Evolutionary conservation across 2,329 filamentous ascomycete species (phyloP), one percentile per base, ranked within the genome.

Genomic region (Mollisiaceae sp.): DNA sequence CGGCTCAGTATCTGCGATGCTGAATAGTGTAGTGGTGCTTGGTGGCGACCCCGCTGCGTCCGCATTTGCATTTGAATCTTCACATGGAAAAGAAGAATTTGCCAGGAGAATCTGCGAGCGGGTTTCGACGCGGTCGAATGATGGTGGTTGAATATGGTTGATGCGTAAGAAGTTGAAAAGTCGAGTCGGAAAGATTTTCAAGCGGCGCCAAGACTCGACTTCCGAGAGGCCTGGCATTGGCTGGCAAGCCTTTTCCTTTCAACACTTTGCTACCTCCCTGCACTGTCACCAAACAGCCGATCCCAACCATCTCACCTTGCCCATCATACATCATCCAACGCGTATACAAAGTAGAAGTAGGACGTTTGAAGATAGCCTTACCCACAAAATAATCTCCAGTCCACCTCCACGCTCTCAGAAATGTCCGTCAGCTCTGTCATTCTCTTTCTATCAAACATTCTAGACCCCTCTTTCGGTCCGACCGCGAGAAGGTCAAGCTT

Each of bases 71-170:
- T 12, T 5, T 54, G 47, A 18, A 54, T 57, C 32, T 57, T 57
- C 55, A 57, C 55, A 57, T 57, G 55, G 36, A 41, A 57, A 11
- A 24, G n/a, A 39, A 39, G 39, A 38, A 57, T 14, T 14, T 54
- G 50, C 24, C 18, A 24, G 50, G 5, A 50, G 45, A 50, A 8
- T 50, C 6, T 50, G 45, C 24, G 50, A 6, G 27, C 27, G 27
- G 27, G 27, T 32, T 32, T 32, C 27, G 6, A 32, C 27, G 6
- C 6, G 11, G 12, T 27, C 24, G 50, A 54, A n/a, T 54, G 18
- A 4, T 24, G 27, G 50, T 54, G 1, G 50, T 54, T 14, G 50
- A 32, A 9, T 18, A 6, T 32, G 8, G n/a, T 45, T 27, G 24
- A n/a, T 24, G n/a, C 22, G 20, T 4, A 24, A 50, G 22, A 18